These are phyloP conservation scores for Alnus glutinosa DNA, from an alignment of 306 rosid species.

Conservation along the genomic window DNA sequence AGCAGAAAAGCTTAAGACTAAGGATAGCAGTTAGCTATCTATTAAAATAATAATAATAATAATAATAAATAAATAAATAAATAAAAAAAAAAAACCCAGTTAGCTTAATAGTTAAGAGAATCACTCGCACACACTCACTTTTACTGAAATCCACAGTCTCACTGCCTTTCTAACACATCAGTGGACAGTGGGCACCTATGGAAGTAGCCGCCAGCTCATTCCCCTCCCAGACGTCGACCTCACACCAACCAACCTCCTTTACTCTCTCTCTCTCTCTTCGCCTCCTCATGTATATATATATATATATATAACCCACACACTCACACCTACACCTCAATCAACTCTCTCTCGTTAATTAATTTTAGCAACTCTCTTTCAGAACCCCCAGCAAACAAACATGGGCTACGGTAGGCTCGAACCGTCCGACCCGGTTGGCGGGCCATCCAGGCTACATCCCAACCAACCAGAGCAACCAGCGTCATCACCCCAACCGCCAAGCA, in stretches of 20 bases:
- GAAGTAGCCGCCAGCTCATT: conserved; percentile 81
- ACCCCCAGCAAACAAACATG: conserved; percentile 31
- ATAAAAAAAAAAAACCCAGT: not conserved
- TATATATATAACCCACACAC: conserved; percentile 7
- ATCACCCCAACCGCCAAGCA: not conserved
- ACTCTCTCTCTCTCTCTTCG: not conserved
- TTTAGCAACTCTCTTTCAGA: not conserved
- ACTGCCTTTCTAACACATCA: not conserved
- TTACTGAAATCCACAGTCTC: not conserved
- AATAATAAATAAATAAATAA: too few species aligned
- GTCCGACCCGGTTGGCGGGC: conserved; percentile 23
- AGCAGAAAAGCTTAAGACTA: not conserved
- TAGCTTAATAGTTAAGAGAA: conserved; percentile 45
- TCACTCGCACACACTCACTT: not conserved
- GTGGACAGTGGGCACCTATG: conserved; percentile 32
- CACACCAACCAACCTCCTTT: conserved; percentile 62
- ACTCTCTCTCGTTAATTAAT: not conserved
- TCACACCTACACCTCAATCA: conserved; percentile 18
- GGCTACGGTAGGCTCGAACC: conserved; percentile 38
- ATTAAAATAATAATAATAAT: too few species aligned
- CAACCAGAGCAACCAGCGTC: not conserved
- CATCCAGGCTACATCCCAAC: not conserved
- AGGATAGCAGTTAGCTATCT: conserved; percentile 16
- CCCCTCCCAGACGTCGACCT: conserved; percentile 46
- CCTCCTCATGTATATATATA: not conserved